Conservation (phyloP, 1,284 basidiomycete species). For the Ganoderma sp. region DNA sequence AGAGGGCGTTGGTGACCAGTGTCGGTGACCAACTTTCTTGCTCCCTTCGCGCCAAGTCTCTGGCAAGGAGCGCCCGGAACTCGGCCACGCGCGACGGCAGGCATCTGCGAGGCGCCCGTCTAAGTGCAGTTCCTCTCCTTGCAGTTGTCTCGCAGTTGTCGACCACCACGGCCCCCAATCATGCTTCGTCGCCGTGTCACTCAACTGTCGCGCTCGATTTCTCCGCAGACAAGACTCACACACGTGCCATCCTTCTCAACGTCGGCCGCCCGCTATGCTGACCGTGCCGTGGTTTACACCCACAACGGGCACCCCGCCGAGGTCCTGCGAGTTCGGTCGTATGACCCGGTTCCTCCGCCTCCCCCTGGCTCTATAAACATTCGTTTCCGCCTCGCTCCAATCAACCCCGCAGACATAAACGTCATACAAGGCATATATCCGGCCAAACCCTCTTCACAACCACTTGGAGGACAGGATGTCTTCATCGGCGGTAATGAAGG, state of each 20-base stretch:
- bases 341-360: slow-evolving; percentile 59
- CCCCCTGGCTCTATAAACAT: slow-evolving; percentile 64
- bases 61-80: slow-evolving; percentile 9
- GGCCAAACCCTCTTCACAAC: slow-evolving; percentile 52
- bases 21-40: slow-evolving; percentile 3
- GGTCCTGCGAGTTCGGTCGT: slow-evolving; percentile 61
- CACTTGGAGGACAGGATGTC: slow-evolving; percentile 47
- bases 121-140: not conserved
- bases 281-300: slow-evolving; percentile 71
- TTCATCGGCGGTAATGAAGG: slow-evolving; percentile 84
- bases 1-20: not conserved
- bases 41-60: not conserved
- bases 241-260: slow-evolving; percentile 25
- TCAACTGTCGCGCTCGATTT: slow-evolving; percentile 1
- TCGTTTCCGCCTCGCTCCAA: slow-evolving; percentile 74
- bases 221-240: not conserved
- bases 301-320: slow-evolving; percentile 62
- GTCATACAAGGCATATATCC: slow-evolving; percentile 86
- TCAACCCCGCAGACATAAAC: slow-evolving; percentile 84
- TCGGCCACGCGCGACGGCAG: not conserved
- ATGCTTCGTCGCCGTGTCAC: slow-evolving; percentile 19
- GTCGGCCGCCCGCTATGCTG: slow-evolving; percentile 33
- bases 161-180: slow-evolving; percentile 4
- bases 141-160: not conserved
- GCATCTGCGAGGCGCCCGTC: not conserved